Evolutionary conservation across 768 basidiomycete species (phyloP).

Genomic region (Lentinula sp.): DNA sequence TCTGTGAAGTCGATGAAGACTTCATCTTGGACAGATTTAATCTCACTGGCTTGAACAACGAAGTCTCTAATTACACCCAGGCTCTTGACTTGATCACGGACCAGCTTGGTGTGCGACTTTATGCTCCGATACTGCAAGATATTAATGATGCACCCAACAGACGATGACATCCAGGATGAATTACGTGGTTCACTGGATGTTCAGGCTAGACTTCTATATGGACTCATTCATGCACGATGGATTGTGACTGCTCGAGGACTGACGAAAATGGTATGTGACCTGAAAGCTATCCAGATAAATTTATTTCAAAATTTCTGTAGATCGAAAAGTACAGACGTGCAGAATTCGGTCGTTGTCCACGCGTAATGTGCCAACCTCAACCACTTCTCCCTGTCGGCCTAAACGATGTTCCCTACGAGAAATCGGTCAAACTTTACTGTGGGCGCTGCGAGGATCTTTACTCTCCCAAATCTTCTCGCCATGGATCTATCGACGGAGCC

Average conservation of each 20-base stretch:
- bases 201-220: conserved; percentile 90
- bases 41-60: conserved; percentile 92
- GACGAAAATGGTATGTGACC: conserved; percentile 79
- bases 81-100: conserved; percentile 96
- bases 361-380: conserved; percentile 91
- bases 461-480: conserved; percentile 93
- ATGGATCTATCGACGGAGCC: conserved; percentile 96
- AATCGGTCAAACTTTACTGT: conserved; percentile 98
- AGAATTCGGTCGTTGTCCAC: conserved; percentile 97
- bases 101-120: conserved; percentile 65
- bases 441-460: conserved; percentile 98
- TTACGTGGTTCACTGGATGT: conserved; percentile 87
- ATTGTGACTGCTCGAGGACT: conserved; percentile 93
- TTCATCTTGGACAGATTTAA: conserved; percentile 99
- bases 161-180: conserved; percentile 94
- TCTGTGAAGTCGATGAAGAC: conserved; percentile 98
- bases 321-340: conserved; percentile 98
- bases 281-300: background rate
- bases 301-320: conserved; percentile 25
- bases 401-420: conserved; percentile 96
- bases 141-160: conserved; percentile 27
- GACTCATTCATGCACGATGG: conserved; percentile 95
- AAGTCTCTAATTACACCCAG: conserved; percentile 90
- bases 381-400: conserved; percentile 95
- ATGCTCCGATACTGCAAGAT: background rate